Base-by-base conservation (phyloP, 176 grass and related monocot genomes). In the Elymus sibiricus region DNA sequence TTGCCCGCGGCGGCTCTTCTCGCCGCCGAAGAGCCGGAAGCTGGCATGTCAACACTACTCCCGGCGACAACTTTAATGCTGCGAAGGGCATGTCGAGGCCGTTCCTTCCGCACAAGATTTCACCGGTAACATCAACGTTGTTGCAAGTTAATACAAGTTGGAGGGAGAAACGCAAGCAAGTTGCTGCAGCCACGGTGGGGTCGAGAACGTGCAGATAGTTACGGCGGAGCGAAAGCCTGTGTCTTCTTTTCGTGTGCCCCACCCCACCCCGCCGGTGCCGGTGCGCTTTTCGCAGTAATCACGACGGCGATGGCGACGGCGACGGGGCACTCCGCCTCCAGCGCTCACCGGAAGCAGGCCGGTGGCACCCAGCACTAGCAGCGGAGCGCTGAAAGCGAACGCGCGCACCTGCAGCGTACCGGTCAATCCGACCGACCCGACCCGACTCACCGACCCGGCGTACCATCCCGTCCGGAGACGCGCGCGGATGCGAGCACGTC, bases 281-380 rank as follows among this genome's bases (percentile, higher is more conserved):
- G 74, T 16, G 38, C 67, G 81, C 81, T 40, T 88, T 84, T 64
- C 56, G 14, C 87, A 22, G 74, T 40, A 43, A 74, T 46, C 6
- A 56, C 80, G 87, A 70, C 70, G 70, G 83, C 47, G 83, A 86
- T 51, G 78, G 14, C 80, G 87, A 70, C 47, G 70, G 77, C 60
- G 83, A 85, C 62, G 78, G 21, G 27, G 27, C 15, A 0, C 27
- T 46, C 68, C 19, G 68, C 35, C 55, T 79, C 76, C 53, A 21
- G 8, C 82, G 70, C 37, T 80, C 70, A 14, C 5, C 63, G 38
- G 15, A 40, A n/a, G 6, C 39, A 40, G 69, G 49, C 46, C 24
- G 77, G 69, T 60, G 26, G 46, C 55, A 43, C 2, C 2, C 53
- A 56, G 11, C 22, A 10, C 1, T 2, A 6, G 62, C 32, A 62